Evolutionary conservation across 768 basidiomycete species (phyloP).

Genomic region (Leccinum olivaceopallidum): DNA sequence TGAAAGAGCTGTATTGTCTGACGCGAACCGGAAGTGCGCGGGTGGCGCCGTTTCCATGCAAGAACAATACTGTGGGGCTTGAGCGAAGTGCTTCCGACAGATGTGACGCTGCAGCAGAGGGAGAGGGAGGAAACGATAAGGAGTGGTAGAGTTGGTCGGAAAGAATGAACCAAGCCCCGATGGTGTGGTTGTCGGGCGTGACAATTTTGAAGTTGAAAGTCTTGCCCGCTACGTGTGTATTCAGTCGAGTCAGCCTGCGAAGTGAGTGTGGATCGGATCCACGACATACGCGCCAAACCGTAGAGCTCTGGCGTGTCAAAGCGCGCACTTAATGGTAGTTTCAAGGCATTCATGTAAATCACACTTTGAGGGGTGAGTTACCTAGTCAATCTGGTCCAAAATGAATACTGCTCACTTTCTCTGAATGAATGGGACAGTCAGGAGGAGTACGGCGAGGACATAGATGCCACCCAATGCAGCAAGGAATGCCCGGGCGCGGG

Average conservation of each 20-base stretch:
- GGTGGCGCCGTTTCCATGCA: conserved; percentile 89
- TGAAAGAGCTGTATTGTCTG: conserved; percentile 64
- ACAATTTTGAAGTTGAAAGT: conserved; percentile 68
- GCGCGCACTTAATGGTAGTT: conserved; percentile 59
- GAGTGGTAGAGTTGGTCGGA: conserved; percentile 64
- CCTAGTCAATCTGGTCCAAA: conserved; percentile 16
- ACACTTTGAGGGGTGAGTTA: conserved; percentile 38
- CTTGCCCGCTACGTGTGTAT: conserved; percentile 59
- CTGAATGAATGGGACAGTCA: conserved; percentile 67
- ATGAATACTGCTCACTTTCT: conserved; percentile 51
- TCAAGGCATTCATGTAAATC: conserved; percentile 68
- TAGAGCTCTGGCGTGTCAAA: conserved; percentile 74
- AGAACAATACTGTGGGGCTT: conserved; percentile 81
- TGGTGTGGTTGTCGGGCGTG: conserved; percentile 72
- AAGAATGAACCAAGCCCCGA: conserved; percentile 88
- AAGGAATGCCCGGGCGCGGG: conserved; percentile 33
- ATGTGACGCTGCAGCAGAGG: conserved; percentile 38
- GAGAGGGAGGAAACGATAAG: conserved; percentile 40
- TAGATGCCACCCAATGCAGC: conserved; percentile 54
- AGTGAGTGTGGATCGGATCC: neutral
- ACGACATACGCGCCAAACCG: conserved; percentile 72
- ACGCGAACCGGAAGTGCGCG: conserved; percentile 69
- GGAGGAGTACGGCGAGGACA: conserved; percentile 47
- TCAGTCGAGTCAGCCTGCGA: neutral
- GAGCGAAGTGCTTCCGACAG: conserved; percentile 54